A percentile compares a stretch with the other conserved stretches of the same genome.
phyloP scores from a whole-genome alignment of 345 rosid species.

The Pistacia atlantica region DNA sequence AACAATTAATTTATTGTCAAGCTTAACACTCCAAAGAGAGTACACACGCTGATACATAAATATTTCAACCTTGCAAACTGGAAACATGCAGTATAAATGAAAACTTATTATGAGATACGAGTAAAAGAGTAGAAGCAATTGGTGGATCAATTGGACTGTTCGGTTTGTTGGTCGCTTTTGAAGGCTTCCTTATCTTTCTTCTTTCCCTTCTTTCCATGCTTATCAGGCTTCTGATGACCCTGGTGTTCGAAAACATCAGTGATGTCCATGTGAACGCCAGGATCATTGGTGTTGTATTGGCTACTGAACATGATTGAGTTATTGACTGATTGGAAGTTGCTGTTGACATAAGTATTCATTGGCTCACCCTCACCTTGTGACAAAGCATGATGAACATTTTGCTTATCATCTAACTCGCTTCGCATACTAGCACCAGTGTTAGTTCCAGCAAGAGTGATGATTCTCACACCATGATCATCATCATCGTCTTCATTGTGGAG shows the following conservation, averaged over 20 bases:
- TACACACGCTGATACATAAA: neutral
- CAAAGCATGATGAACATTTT: neutral
- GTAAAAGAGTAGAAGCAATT: neutral
- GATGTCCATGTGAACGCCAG: constrained; percentile 86
- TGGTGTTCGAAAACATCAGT: constrained; percentile 36
- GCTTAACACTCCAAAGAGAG: constrained; percentile 1
- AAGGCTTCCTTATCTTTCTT: constrained; percentile 30
- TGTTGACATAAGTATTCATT: constrained; percentile 68
- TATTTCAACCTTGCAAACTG: constrained; percentile 2
- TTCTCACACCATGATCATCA: constrained; percentile 43
- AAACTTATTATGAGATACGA: neutral
- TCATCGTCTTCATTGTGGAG: constrained; percentile 31
- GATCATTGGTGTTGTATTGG: constrained; percentile 71
- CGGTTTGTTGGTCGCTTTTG: constrained; percentile 18
- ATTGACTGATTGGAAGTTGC: constrained; percentile 89
- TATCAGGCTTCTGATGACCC: constrained; percentile 24
- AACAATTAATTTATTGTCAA: constrained; percentile 6
- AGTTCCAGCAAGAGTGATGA: constrained; percentile 77
- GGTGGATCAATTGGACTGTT: constrained; percentile 21
- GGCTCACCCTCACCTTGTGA: constrained; percentile 42
- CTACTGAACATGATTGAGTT: constrained; percentile 84
- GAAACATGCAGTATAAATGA: neutral
- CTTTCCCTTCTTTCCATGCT: constrained; percentile 28
- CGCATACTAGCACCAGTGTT: constrained; percentile 81
- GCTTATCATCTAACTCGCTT: constrained; percentile 54